phyloP scores from a whole-genome alignment of 805 yeast genomes.

The Candida chauliodis region DNA sequence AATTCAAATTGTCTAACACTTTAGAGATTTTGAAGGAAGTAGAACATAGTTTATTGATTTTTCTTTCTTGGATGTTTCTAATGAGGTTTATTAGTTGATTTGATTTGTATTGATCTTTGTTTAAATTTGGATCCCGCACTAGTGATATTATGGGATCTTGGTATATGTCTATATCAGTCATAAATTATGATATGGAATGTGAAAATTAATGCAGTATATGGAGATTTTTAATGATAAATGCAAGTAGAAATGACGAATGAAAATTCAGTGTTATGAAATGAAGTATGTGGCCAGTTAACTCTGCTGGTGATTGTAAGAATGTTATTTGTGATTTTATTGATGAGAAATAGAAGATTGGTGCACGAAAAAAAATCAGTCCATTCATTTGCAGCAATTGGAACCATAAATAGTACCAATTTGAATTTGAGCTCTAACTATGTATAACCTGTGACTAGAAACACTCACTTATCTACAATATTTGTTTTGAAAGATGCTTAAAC shows the following conservation, averaged over 20 bases:
- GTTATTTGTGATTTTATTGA: background rate
- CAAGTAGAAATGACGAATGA: background rate
- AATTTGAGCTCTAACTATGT: no score
- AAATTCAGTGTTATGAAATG: background rate
- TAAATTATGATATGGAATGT: background rate
- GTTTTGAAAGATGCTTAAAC: no score
- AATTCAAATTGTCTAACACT: slow-evolving; percentile 47
- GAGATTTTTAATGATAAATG: no score
- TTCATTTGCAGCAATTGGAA: slow-evolving; percentile 1
- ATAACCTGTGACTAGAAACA: no score
- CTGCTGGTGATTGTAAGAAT: background rate
- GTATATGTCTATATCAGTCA: slow-evolving; percentile 25
- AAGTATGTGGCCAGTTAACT: background rate
- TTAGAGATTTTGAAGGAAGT: slow-evolving; percentile 45
- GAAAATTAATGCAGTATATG: no score
- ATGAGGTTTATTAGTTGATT: slow-evolving; percentile 39
- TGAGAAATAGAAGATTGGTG: background rate
- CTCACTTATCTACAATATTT: no score
- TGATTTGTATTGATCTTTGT: slow-evolving; percentile 38
- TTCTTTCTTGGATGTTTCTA: slow-evolving; percentile 37
- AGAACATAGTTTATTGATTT: slow-evolving; percentile 47
- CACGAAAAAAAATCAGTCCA: slow-evolving; percentile 1
- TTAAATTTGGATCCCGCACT: slow-evolving; percentile 48
- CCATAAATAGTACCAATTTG: background rate
- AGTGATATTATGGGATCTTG: slow-evolving; percentile 47